These are phyloP conservation scores for Crithidia expoeki DNA, from an alignment of 208 protist genomes.

Conservation along the genomic window DNA sequence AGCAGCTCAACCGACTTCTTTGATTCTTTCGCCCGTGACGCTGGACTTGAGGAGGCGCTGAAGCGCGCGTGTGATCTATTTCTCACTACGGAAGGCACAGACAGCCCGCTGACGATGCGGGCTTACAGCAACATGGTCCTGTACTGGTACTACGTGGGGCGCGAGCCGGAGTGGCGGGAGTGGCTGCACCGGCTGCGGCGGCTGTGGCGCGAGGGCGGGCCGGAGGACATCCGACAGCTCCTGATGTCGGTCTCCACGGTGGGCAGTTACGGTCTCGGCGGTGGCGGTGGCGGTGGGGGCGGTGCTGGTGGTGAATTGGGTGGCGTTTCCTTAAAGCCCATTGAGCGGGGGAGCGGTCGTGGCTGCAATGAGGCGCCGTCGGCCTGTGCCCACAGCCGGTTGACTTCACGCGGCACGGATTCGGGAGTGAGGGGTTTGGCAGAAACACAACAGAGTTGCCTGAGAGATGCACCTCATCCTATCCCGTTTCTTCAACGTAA, in stretches of 20 bases:
- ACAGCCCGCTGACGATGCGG: slow-evolving; percentile 30
- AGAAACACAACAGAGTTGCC: too few relatives aligned
- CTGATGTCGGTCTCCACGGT: slow-evolving; percentile 13
- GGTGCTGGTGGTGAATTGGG: not conserved
- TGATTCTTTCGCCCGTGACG: slow-evolving; percentile 15
- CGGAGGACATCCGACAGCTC: slow-evolving; percentile 36
- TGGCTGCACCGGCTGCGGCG: slow-evolving; percentile 32
- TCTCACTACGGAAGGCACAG: slow-evolving; percentile 19
- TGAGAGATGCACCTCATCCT: too few relatives aligned
- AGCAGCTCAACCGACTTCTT: not conserved
- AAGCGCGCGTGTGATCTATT: slow-evolving; percentile 30
- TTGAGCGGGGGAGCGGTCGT: not conserved
- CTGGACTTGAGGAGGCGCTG: slow-evolving; percentile 14
- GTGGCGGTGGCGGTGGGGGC: not conserved
- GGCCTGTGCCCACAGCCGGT: too few relatives aligned
- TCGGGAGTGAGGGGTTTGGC: too few relatives aligned
- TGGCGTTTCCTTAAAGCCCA: not conserved
- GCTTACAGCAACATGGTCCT: slow-evolving; percentile 37
- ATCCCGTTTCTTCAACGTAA: too few relatives aligned
- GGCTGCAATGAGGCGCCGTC: not conserved
- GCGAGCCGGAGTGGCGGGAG: slow-evolving; percentile 35
- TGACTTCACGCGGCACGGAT: too few relatives aligned
- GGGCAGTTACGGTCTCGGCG: not conserved
- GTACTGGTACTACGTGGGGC: slow-evolving; percentile 39
- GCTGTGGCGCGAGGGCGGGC: slow-evolving; percentile 28